phyloP scores from a whole-genome alignment of 2,329 filamentous ascomycete species.

The Colletotrichum chlorophyti region DNA sequence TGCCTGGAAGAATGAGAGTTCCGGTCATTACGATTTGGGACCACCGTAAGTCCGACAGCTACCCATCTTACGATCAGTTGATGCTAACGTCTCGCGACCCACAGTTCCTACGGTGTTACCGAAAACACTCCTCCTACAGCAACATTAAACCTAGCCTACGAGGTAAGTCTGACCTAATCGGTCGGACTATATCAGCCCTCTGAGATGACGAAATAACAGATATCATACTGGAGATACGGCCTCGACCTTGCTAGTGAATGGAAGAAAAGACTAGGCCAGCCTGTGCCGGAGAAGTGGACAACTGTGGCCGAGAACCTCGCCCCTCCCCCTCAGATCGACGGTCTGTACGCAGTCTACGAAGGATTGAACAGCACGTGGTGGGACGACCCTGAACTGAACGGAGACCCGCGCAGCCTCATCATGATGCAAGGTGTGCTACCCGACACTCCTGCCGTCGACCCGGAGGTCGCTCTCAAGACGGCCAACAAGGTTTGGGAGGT shows the following conservation, averaged over 20 bases:
- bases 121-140: slow-evolving; percentile 65
- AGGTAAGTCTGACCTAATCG: slow-evolving; percentile 41
- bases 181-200: not conserved
- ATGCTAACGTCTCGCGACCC: not conserved
- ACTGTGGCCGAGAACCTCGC: slow-evolving; percentile 58
- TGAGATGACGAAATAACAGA: slow-evolving; percentile 32
- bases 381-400: slow-evolving; percentile 41
- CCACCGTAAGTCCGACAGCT: slow-evolving; percentile 40
- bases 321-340: slow-evolving; percentile 55
- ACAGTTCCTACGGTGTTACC: slow-evolving; percentile 50
- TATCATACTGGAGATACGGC: slow-evolving; percentile 66
- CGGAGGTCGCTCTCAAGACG: slow-evolving; percentile 42
- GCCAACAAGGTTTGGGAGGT: slow-evolving; percentile 45
- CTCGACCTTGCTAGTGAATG: slow-evolving; percentile 59
- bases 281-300: slow-evolving; percentile 53
- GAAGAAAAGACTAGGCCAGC: slow-evolving; percentile 53
- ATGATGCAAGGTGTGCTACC: slow-evolving; percentile 54
- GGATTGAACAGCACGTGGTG: slow-evolving; percentile 54
- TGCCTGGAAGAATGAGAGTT: slow-evolving; percentile 60
- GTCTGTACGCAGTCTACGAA: slow-evolving; percentile 62
- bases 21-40: slow-evolving; percentile 56
- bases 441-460: slow-evolving; percentile 44
- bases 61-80: not conserved
- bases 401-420: slow-evolving; percentile 52
- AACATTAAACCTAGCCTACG: slow-evolving; percentile 65